Percentiles rank a stretch among this genome's conserved stretches.
Evolutionary conservation across 2,329 filamentous ascomycete species (phyloP).

Genomic region (Cadophora sp.): DNA sequence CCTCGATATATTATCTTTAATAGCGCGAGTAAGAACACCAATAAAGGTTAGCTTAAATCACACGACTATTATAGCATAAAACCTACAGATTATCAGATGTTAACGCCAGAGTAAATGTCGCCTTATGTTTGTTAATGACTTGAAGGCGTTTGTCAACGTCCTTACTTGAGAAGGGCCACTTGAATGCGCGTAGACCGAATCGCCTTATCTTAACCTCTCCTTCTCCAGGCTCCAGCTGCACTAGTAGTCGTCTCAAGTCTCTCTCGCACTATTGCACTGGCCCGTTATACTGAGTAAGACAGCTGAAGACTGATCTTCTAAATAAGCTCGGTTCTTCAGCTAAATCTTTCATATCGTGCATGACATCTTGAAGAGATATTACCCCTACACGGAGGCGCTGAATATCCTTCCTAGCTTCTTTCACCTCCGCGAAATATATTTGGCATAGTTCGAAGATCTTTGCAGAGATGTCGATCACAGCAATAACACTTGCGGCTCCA

Average conservation of each 20-base stretch:
- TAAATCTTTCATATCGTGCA: constrained; percentile 6
- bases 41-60: constrained; percentile 17
- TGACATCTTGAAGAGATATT: constrained; percentile 15
- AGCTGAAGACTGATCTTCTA: constrained; percentile 18
- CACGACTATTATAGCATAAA: background rate
- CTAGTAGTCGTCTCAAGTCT: constrained; percentile 14
- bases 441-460: constrained; percentile 12
- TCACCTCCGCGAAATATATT: constrained; percentile 16
- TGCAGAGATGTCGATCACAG: constrained; percentile 22
- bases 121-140: constrained; percentile 15
- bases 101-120: constrained; percentile 15
- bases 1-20: constrained; percentile 21
- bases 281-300: constrained; percentile 16
- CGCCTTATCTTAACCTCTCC: constrained; percentile 18
- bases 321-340: constrained; percentile 10
- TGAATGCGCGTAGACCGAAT: constrained; percentile 21
- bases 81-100: constrained; percentile 19
- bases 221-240: constrained; percentile 12
- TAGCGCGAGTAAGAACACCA: constrained; percentile 13
- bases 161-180: constrained; percentile 20
- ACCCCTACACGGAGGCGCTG: constrained; percentile 14
- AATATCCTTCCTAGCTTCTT: constrained; percentile 22
- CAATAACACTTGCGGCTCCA: constrained; percentile 24
- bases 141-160: constrained; percentile 19
- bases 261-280: constrained; percentile 17